Evolutionary conservation across 192 early-diverging fungal species (phyloP).

Genomic region (Allomyces macrogynus): DNA sequence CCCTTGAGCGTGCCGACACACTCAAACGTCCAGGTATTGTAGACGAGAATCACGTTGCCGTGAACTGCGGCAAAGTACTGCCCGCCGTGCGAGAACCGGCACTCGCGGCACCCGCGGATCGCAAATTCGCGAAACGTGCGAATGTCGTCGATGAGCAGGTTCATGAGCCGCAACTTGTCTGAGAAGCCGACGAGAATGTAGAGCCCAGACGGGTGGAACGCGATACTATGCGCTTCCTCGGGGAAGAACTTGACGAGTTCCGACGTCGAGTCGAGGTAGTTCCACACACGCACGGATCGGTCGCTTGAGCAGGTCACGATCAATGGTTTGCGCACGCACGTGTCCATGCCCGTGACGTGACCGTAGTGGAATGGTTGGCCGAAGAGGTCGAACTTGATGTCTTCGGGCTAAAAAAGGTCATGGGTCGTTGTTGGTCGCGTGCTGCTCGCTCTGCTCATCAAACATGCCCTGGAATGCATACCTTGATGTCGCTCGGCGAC

Average conservation of each 20-base stretch:
- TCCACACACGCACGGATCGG: constrained; percentile 38
- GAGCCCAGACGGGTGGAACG: constrained; percentile 41
- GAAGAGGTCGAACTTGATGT: constrained; percentile 26
- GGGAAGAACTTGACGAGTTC: constrained; percentile 40
- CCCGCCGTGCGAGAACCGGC: constrained; percentile 35
- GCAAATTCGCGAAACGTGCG: constrained; percentile 33
- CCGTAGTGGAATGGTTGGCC: constrained; percentile 36
- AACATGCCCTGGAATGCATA: not conserved
- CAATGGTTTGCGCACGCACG: constrained; percentile 32
- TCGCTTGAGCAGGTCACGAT: constrained; percentile 32
- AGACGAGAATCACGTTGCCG: constrained; percentile 38
- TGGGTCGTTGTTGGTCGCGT: not conserved
- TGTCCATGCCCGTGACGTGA: constrained; percentile 28
- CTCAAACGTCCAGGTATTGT: constrained; percentile 39
- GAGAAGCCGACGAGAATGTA: constrained; percentile 40
- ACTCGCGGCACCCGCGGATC: constrained; percentile 37
- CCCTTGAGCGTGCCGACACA: constrained; percentile 33
- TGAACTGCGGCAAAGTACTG: constrained; percentile 39
- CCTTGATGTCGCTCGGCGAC: constrained; percentile 4
- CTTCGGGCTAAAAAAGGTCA: constrained; percentile 18
- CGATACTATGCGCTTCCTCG: constrained; percentile 36
- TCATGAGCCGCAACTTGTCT: constrained; percentile 40
- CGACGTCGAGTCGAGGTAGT: constrained; percentile 29
- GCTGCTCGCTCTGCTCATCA: no score
- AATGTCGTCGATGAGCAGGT: constrained; percentile 38